phyloP scores from a whole-genome alignment of 2,329 filamentous ascomycete species.

The Chalaropsis ovoidea region DNA sequence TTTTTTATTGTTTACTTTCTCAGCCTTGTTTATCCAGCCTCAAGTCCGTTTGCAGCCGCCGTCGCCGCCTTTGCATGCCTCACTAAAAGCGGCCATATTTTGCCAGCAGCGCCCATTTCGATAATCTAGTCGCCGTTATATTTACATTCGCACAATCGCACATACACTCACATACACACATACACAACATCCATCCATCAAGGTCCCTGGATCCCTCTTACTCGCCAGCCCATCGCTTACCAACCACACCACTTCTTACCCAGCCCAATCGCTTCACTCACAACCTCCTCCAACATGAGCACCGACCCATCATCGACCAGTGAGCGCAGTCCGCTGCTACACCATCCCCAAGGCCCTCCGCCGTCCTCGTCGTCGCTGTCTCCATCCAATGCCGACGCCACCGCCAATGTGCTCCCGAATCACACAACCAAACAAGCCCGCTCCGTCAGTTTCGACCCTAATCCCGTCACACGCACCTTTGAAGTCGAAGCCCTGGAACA shows the following conservation, averaged over 20 bases:
- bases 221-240: not conserved
- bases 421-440: constrained; percentile 40
- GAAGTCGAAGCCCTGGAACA: constrained; percentile 38
- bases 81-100: not conserved
- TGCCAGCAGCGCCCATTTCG: not conserved
- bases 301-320: constrained; percentile 16
- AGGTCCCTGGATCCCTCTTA: not conserved
- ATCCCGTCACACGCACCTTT: constrained; percentile 53
- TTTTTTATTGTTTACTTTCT: not conserved
- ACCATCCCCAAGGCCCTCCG: constrained; percentile 6
- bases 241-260: not conserved
- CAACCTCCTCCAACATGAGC: constrained; percentile 18
- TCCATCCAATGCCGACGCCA: not conserved
- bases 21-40: not conserved
- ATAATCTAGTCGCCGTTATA: not conserved
- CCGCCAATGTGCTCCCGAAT: not conserved
- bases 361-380: constrained; percentile 14
- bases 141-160: not conserved
- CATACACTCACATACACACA: constrained; percentile 6
- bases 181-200: not conserved
- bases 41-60: constrained; percentile 12
- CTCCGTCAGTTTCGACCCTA: constrained; percentile 68
- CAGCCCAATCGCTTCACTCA: not conserved
- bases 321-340: constrained; percentile 24
- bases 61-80: not conserved